Base-by-base conservation (phyloP, 805 yeast species). In the Candida berthetii region DNA sequence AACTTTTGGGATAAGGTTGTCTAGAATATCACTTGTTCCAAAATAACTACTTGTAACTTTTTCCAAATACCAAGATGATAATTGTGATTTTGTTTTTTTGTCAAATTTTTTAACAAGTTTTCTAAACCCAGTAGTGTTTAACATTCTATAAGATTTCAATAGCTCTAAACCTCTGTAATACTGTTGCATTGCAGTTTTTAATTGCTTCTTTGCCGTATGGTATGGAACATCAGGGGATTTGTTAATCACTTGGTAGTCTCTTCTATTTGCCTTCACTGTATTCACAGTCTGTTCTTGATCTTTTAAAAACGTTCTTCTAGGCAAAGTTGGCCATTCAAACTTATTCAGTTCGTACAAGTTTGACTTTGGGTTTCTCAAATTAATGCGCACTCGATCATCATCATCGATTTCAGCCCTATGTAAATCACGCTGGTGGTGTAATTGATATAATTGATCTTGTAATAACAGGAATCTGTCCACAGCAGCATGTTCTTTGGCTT, bases 31-130 rank as follows among this genome's bases (percentile, higher is more conserved):
- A 47, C 86, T 78, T 6, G 78, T 69, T 22, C 74, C 71, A 55
- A 85, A 82, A 50, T 78, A 71, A 14, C 80, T 60, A 3, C 55
- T 49, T 46, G 80, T 79, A 7, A 85, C 73, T 41, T 74, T 76
- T 17, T 67, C 69, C 78, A 82, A 70, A 54, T 78, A 87, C 3
- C 57, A 46, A 1, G 64, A 58, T 11, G 77, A 66, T 4, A 72
- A 49, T 1, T 65, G 50, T 9, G 76, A 65, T 11, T 66, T 57
- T 3, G 81, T 71, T 4, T 82, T 70, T 54, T 93, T 93, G 61
- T 93, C 99, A 57, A 78, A 90, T 59, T 93, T 93, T 57, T 93
- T 93, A 43, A 88, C 70, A 53, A 93, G 80, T 54, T 93, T 93
- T 40, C 96, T 74, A 53, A 90, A 79, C 0, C 95, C 99, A 0